Evolutionary conservation across 352 stramenopile species (phyloP).

Genomic region (Phytophthora parvispora): DNA sequence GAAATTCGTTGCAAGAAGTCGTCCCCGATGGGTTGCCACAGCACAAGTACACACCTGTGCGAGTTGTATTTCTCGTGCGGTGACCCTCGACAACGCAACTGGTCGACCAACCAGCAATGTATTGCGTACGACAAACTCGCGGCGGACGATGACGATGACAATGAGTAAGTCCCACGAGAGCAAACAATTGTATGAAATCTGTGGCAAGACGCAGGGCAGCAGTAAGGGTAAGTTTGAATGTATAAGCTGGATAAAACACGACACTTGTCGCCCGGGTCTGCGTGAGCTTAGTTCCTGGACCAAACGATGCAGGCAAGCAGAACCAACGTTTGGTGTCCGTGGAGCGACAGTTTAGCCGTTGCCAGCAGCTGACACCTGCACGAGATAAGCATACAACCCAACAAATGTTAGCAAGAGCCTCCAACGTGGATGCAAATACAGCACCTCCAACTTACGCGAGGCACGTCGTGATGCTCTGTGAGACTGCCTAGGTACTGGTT

Average conservation of each 20-base stretch:
- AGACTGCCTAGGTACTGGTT: conserved; percentile 96
- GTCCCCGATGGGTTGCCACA: conserved; percentile 77
- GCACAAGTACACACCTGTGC: conserved; percentile 78
- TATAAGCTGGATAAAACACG: conserved; percentile 31
- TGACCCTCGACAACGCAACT: conserved; percentile 69
- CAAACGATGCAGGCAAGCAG: not conserved
- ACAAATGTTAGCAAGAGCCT: not conserved
- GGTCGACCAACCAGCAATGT: conserved; percentile 67
- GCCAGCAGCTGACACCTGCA: conserved; percentile 87
- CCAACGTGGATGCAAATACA: not conserved
- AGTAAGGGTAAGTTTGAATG: conserved; percentile 22
- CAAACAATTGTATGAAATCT: conserved; percentile 15
- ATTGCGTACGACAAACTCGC: conserved; percentile 54
- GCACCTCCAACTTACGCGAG: conserved; percentile 77
- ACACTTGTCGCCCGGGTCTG: conserved; percentile 13
- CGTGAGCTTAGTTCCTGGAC: not conserved
- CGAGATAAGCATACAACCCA: not conserved
- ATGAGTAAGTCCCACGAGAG: conserved; percentile 26
- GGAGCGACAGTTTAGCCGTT: conserved; percentile 77
- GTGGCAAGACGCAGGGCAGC: conserved; percentile 1
- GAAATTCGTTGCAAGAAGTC: conserved; percentile 81
- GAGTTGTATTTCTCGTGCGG: conserved; percentile 83
- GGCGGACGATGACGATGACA: conserved; percentile 33
- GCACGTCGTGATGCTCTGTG: conserved; percentile 99
- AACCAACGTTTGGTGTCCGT: not conserved